Base-by-base conservation (phyloP, 1,139 yeast genomes). In the Suhomyces wounanorum region DNA sequence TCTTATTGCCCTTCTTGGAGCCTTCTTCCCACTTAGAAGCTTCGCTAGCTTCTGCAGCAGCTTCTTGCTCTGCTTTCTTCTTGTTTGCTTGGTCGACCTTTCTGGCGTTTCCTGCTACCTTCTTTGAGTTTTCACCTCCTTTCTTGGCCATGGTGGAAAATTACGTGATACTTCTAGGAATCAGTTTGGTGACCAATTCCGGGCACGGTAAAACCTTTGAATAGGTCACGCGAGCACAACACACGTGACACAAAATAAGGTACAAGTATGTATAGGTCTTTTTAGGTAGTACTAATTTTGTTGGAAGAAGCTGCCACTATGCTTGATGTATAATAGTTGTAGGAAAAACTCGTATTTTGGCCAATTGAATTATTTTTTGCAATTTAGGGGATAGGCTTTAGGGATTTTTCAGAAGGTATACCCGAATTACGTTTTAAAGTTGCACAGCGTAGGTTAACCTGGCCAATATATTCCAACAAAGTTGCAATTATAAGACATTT, bases 21-120 rank as follows among this genome's bases (percentile, higher is more conserved):
- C 96, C 96, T 40, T 84, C 77, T 2, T 79, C 81, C 96, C 96
- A 89, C 54, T 81, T 75, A 11, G 78, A 72, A 17, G 84, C 84
- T 64, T 87, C 94, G 3, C 70, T 81, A 3, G 79, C 81, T 51
- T 75, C 85, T 6, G 67, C 69, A 14, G 69, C 73, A 8, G 74
- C 78, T 2, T 68, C 75, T 40, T 78, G 82, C 8, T 78, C 89
- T 45, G 78, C 81, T 48, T 78, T 75, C 70, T 85, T 84, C 65
- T 80, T 81, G 33, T 30, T 30, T 5, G 89, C 89, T 28, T 75
- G 76, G 43, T 82, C 92, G 8, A 86, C 89, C 75, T 84, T 87
- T 63, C 76, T 80, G 47, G 90, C 89, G 58, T 85, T 82, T 14
- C 90, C 91, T 5, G 85, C 84, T 0, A 81, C 89, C 66, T 84